phyloP scores from a whole-genome alignment of 2,329 filamentous ascomycete genomes.

The Botrytis porri region DNA sequence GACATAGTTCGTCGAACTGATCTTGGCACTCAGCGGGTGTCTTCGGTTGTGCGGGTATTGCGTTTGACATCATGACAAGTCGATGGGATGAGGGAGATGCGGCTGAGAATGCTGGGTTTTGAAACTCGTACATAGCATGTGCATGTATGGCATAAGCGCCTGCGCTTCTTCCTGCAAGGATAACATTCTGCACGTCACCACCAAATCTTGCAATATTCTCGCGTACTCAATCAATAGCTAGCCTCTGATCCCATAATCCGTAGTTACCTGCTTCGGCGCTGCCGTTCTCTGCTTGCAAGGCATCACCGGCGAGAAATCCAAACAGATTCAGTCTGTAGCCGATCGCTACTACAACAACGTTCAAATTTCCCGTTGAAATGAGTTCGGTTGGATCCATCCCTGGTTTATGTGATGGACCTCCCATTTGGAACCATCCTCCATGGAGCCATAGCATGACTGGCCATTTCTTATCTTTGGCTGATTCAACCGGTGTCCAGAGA shows the following conservation, averaged over 20 bases:
- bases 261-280: slow-evolving; percentile 33
- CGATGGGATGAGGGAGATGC: slow-evolving; percentile 37
- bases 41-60: slow-evolving; percentile 46
- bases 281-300: slow-evolving; percentile 46
- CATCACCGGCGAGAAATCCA: slow-evolving; percentile 37
- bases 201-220: slow-evolving; percentile 57
- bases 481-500: slow-evolving; percentile 45
- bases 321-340: slow-evolving; percentile 37
- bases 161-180: slow-evolving; percentile 52
- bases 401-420: slow-evolving; percentile 44
- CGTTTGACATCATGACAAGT: slow-evolving; percentile 46
- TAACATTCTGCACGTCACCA: slow-evolving; percentile 53
- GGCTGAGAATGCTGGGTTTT: slow-evolving; percentile 23
- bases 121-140: slow-evolving; percentile 26
- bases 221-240: slow-evolving; percentile 56
- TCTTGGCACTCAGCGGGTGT: slow-evolving; percentile 39
- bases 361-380: slow-evolving; percentile 33
- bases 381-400: slow-evolving; percentile 46
- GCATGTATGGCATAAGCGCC: slow-evolving; percentile 50
- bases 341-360: slow-evolving; percentile 20
- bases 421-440: slow-evolving; percentile 50
- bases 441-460: slow-evolving; percentile 41
- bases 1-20: slow-evolving; percentile 46
- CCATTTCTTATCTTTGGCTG: slow-evolving; percentile 11
- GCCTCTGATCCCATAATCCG: slow-evolving; percentile 59